A percentile compares a stretch with the other conserved stretches of the same genome.
Conservation (phyloP, 2,329 filamentous ascomycete species). For the Aspergillus brasiliensis region DNA sequence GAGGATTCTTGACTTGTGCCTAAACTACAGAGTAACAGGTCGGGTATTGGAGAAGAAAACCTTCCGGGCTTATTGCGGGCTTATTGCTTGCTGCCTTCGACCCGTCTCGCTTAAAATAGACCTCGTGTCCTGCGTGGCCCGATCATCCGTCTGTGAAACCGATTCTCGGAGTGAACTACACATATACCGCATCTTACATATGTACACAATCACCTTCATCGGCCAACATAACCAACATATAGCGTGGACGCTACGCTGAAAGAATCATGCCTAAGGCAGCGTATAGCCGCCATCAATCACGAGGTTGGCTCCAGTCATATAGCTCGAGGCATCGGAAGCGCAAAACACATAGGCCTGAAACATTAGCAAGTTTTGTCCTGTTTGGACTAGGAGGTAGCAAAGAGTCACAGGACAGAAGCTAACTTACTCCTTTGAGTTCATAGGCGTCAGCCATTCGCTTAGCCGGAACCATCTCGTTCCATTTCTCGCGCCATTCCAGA, state of each 20-base stretch:
- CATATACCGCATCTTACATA: not conserved
- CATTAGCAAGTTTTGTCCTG: no score
- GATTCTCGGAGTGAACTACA: not conserved
- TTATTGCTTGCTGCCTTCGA: no score
- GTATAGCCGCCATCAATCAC: slow-evolving; percentile 54
- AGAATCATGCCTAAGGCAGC: slow-evolving; percentile 20
- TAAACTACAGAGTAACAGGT: no score
- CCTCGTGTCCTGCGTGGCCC: not conserved
- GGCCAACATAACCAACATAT: not conserved
- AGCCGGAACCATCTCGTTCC: slow-evolving; percentile 44
- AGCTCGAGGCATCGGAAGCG: slow-evolving; percentile 51
- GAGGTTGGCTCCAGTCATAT: slow-evolving; percentile 53
- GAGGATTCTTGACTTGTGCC: no score
- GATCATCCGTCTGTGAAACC: not conserved
- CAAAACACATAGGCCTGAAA: slow-evolving; percentile 31
- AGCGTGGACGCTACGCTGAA: not conserved
- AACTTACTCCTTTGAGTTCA: slow-evolving; percentile 42
- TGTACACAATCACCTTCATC: not conserved
- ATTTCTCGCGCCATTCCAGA: slow-evolving; percentile 35
- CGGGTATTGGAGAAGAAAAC: no score
- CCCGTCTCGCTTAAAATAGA: no score
- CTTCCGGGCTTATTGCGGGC: no score
- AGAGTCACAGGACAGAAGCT: not conserved
- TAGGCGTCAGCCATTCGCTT: slow-evolving; percentile 40
- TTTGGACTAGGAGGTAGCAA: not conserved